phyloP scores from a whole-genome alignment of 805 yeast species.

The Kodamaea kakaduensis region DNA sequence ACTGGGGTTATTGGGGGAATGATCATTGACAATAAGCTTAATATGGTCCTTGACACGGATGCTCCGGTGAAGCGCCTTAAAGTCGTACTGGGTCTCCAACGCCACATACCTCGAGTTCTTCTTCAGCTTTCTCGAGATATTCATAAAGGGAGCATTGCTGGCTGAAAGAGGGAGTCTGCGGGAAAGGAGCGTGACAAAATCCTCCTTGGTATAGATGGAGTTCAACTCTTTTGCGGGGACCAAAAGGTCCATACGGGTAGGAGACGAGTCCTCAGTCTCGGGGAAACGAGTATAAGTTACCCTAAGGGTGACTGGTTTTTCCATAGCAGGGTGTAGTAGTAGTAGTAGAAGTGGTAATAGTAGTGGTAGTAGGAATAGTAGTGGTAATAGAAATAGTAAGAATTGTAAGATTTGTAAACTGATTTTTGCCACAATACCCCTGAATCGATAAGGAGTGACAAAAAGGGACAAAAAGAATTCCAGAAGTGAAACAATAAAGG shows the following conservation, averaged over 20 bases:
- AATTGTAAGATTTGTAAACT: constrained; percentile 5
- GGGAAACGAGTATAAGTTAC: constrained; percentile 6
- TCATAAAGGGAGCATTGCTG: constrained; percentile 6
- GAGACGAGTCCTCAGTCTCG: not conserved
- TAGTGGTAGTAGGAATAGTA: not conserved
- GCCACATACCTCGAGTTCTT: constrained; percentile 38
- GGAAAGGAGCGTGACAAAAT: constrained; percentile 8
- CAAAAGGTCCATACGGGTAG: constrained; percentile 2
- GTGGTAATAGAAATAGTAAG: not conserved
- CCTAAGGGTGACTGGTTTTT: constrained; percentile 7
- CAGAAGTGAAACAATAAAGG: no score
- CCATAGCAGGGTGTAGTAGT: no score
- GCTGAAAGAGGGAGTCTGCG: constrained; percentile 3
- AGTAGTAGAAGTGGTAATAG: constrained; percentile 4
- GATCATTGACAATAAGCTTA: constrained; percentile 28
- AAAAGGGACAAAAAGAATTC: no score
- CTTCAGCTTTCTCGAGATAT: constrained; percentile 41
- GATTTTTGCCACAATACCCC: constrained; percentile 8
- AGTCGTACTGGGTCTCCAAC: constrained; percentile 38
- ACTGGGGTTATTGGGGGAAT: constrained; percentile 8
- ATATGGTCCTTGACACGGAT: constrained; percentile 45
- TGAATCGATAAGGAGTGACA: no score
- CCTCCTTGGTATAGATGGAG: constrained; percentile 9
- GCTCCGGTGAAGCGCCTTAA: constrained; percentile 41
- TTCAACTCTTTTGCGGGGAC: constrained; percentile 4